phyloP scores from a whole-genome alignment of 2,329 filamentous ascomycete species.

The Beauveria asiatica region DNA sequence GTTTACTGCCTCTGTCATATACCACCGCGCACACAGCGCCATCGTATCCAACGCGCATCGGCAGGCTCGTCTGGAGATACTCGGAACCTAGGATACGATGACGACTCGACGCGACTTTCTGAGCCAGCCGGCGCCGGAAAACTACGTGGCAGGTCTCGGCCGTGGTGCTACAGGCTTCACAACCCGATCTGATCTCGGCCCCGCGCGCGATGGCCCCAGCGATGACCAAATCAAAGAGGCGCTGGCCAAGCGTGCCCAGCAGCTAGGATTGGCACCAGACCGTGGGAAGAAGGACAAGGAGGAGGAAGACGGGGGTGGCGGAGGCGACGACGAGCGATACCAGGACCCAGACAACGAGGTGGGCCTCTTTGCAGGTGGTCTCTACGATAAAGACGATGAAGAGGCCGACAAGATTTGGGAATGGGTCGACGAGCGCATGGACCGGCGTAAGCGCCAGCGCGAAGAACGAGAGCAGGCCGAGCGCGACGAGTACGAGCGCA shows the following conservation, averaged over 20 bases:
- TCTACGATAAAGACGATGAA: slow-evolving; percentile 96
- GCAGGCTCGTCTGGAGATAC: background rate
- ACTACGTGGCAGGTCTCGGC: slow-evolving; percentile 92
- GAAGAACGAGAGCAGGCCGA: slow-evolving; percentile 91
- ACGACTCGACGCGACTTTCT: slow-evolving; percentile 72
- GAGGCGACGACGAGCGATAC: slow-evolving; percentile 72
- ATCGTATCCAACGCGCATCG: background rate
- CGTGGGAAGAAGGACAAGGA: slow-evolving; percentile 59
- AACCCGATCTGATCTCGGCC: slow-evolving; percentile 90
- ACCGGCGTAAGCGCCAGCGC: slow-evolving; percentile 79
- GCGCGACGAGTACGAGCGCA: slow-evolving; percentile 87
- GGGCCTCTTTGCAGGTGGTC: slow-evolving; percentile 86
- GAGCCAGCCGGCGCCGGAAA: slow-evolving; percentile 74
- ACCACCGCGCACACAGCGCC: background rate
- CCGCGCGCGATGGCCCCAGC: slow-evolving; percentile 87
- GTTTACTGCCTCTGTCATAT: background rate
- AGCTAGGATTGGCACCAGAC: slow-evolving; percentile 61
- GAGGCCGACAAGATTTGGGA: slow-evolving; percentile 96
- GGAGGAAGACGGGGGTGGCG: slow-evolving; percentile 64
- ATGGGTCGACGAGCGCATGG: slow-evolving; percentile 95
- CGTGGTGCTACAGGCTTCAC: slow-evolving; percentile 98
- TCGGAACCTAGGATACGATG: slow-evolving; percentile 28
- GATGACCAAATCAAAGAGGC: slow-evolving; percentile 98
- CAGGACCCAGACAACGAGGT: slow-evolving; percentile 97
- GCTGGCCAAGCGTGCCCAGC: slow-evolving; percentile 84